These are phyloP conservation scores for Xylariaceae sp. DNA, from an alignment of 2,329 filamentous ascomycete species.

Conservation along the genomic window DNA sequence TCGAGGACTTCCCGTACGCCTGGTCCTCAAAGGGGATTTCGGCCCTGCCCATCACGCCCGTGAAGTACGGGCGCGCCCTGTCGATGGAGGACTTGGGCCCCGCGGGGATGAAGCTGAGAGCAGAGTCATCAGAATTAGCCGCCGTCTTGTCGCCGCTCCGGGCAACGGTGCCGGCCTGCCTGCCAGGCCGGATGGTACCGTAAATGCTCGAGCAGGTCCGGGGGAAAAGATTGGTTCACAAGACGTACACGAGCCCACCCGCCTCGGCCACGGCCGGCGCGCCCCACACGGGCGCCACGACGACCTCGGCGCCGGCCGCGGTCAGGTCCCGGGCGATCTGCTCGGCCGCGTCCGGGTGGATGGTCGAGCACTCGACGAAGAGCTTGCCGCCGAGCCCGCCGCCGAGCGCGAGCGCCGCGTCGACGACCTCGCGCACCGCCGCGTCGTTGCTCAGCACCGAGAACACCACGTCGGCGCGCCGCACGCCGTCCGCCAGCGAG, in stretches of 20 bases:
- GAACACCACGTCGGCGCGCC: conserved; percentile 70
- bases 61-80: conserved; percentile 57
- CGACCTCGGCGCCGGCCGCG: conserved; percentile 60
- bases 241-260: conserved; percentile 48
- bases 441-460: conserved; percentile 72
- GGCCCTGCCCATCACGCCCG: conserved; percentile 57
- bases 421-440: conserved; percentile 58
- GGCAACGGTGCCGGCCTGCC: too few species aligned
- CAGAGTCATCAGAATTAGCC: background rate
- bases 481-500: conserved; percentile 58
- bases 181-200: too few species aligned
- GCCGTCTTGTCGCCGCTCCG: too few species aligned
- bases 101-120: conserved; percentile 49
- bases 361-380: conserved; percentile 80
- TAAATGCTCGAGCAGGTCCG: too few species aligned
- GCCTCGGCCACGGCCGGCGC: conserved; percentile 55
- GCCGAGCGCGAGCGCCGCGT: conserved; percentile 45
- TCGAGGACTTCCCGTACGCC: conserved; percentile 46
- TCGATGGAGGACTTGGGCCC: conserved; percentile 48
- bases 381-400: conserved; percentile 67
- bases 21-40: conserved; percentile 38
- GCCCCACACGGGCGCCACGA: conserved; percentile 63
- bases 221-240: background rate
- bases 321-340: conserved; percentile 51
- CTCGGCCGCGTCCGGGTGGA: conserved; percentile 75